Base-by-base conservation (phyloP, 2,329 filamentous ascomycete genomes). In the Madurella mycetomatis region DNA sequence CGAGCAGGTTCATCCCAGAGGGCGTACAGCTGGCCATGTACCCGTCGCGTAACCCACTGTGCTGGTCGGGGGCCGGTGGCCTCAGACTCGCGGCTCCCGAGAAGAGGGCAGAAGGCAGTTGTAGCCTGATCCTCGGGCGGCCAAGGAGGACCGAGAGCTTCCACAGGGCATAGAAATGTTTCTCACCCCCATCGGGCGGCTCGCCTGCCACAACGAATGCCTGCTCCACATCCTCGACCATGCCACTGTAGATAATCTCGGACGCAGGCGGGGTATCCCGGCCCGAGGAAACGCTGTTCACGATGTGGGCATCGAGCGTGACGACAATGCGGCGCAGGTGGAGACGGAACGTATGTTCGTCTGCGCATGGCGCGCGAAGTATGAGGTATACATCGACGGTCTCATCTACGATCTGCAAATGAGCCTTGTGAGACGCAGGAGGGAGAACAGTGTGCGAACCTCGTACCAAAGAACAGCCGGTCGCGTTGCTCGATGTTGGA, bases 1-100 rank as follows among this genome's bases (percentile, higher is more conserved):
- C 85, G 13, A 94, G 80, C n/a, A 92, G 75, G 67, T 92, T 94
- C 58, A 89, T 76, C 1, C 87, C 85, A 7, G 85, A 80, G 0
- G 88, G 84, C 25, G 85, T 71, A 54, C 84, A 82, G 64, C 85
- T 89, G 37, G 82, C 80, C 32, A 92, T 76, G 64, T 90, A 90
- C 49, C 87, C 84, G 54, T 81, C 76, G 9, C 74, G 72, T 18
- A 70, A 59, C 9, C 72, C 69, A 39, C 76, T 72, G 11, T 69
- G 66, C 39, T 72, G 69, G 12, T 73, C 69, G 39, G 71, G 65
- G 32, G 76, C 72, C 13, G 73, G 69, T 2, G 82, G 79, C 64
- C 78, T 83, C 57, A 88, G 70, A 58, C 78, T 83, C 5, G 83
- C 84, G 1, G 77, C 77, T 13, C 81, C 83, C 1, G 78, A 53